Percentiles rank a stretch among this genome's conserved stretches.
These are phyloP conservation scores for Dothiorella sarmentorum DNA, from an alignment of 2,329 filamentous ascomycete genomes.

Conservation along the genomic window DNA sequence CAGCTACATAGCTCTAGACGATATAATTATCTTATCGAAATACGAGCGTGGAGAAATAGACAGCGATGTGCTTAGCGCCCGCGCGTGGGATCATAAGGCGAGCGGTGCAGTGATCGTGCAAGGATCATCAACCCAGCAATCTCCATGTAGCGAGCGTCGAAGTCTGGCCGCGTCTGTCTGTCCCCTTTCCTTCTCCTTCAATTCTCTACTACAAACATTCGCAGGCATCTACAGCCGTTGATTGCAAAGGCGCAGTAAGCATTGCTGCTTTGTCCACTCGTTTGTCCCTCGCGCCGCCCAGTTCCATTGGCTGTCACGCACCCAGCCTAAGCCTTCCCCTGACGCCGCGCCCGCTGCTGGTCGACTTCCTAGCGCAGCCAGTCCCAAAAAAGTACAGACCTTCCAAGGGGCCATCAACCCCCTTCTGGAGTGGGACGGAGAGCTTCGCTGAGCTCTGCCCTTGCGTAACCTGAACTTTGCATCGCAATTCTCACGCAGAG, in stretches of 20 bases:
- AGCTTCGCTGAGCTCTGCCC: conserved; percentile 4
- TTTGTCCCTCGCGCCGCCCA: not conserved
- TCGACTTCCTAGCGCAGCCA: conserved; percentile 3
- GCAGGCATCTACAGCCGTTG: not conserved
- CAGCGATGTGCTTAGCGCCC: conserved; percentile 13
- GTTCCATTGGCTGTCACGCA: not conserved
- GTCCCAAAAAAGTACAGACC: conserved; percentile 12
- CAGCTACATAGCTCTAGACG: not conserved
- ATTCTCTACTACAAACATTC: not conserved
- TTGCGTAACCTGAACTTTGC: not conserved
- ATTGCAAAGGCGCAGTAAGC: not conserved
- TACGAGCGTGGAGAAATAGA: conserved; percentile 15
- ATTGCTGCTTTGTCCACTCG: not conserved
- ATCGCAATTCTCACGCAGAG: not conserved
- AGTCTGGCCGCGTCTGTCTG: not conserved
- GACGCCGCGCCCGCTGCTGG: conserved; percentile 12
- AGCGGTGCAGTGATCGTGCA: not conserved
- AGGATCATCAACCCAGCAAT: conserved; percentile 11
- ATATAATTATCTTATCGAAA: conserved; percentile 5
- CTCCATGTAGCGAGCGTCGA: conserved; percentile 1
- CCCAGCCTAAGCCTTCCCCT: not conserved
- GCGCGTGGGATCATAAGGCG: conserved; percentile 6
- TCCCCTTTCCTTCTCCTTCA: conserved; percentile 13
- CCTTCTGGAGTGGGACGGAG: not conserved
- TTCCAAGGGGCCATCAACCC: conserved; percentile 1